A percentile compares a stretch with the other conserved stretches of the same genome.
These are phyloP conservation scores for Eremochloa ophiuroides DNA, from an alignment of 176 grass and related monocot genomes.

Conservation along the genomic window DNA sequence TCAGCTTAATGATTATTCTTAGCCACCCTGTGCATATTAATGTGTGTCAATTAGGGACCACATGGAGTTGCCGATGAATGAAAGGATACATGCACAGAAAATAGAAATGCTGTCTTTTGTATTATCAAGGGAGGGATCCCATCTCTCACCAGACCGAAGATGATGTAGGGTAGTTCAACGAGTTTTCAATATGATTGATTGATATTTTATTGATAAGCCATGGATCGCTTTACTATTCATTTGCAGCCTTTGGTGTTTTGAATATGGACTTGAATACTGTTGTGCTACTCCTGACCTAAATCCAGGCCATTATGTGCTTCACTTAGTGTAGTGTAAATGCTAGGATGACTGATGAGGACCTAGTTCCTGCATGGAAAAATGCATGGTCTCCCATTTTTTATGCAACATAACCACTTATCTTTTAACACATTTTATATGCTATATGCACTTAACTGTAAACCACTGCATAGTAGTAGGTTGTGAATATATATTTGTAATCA, in stretches of 20 bases:
- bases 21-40: background rate
- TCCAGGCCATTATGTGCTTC: background rate
- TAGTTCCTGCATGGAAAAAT: background rate
- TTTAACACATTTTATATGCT: background rate
- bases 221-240: background rate
- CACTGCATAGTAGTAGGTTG: background rate
- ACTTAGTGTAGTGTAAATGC: background rate
- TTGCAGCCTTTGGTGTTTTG: background rate
- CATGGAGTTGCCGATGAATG: background rate
- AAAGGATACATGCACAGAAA: background rate
- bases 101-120: background rate
- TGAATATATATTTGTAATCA: background rate
- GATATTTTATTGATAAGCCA: background rate
- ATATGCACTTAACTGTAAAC: slow-evolving; percentile 2
- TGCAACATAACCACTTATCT: background rate
- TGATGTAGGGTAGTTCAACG: background rate
- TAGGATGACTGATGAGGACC: background rate
- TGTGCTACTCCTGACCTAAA: slow-evolving; percentile 7
- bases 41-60: background rate
- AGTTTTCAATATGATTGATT: background rate
- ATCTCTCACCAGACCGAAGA: background rate
- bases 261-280: background rate
- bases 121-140: background rate
- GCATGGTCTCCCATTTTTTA: background rate
- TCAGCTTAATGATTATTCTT: background rate